Percentiles rank a stretch among this genome's conserved stretches.
Conservation (phyloP, 305 asterid genomes). For the Fraxinus velutina region DNA sequence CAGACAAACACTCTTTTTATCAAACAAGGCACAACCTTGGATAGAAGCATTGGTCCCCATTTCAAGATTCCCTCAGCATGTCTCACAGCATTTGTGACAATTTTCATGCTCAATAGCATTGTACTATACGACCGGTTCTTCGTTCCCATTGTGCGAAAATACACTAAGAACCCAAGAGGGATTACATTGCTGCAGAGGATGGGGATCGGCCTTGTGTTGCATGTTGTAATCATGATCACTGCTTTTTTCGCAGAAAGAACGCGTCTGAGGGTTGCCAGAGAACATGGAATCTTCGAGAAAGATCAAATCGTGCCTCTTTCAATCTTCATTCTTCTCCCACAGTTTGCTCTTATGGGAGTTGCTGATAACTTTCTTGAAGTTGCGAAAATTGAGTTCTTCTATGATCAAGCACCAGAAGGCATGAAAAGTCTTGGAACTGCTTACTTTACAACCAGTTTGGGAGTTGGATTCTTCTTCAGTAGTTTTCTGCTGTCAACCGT, state of each 20-base stretch:
- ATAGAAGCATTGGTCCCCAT: conserved; percentile 41
- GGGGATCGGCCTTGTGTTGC: conserved; percentile 48
- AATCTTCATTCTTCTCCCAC: conserved; percentile 56
- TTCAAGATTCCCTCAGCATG: conserved; percentile 59
- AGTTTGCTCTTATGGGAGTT: conserved; percentile 51
- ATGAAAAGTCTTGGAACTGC: conserved; percentile 79
- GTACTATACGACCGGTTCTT: conserved; percentile 50
- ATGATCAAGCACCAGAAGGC: conserved; percentile 68
- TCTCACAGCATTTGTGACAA: conserved; percentile 55
- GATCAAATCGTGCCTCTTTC: conserved; percentile 43
- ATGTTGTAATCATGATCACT: conserved; percentile 39
- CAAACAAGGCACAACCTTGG: conserved; percentile 57
- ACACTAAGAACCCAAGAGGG: conserved; percentile 63
- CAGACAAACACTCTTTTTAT: conserved; percentile 53
- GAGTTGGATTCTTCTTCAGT: conserved; percentile 56
- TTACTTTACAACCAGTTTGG: conserved; percentile 57
- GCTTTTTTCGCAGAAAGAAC: conserved; percentile 45
- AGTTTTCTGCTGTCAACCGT: conserved; percentile 53
- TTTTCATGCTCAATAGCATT: conserved; percentile 48
- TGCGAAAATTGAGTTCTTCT: conserved; percentile 61
- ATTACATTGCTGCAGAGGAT: conserved; percentile 55
- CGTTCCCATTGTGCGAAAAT: conserved; percentile 38
- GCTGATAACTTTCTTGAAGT: conserved; percentile 62
- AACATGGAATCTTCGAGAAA: conserved; percentile 29
- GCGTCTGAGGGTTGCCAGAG: conserved; percentile 44